phyloP scores from a whole-genome alignment of 2,329 filamentous ascomycete species.

The Thelonectria rubi region DNA sequence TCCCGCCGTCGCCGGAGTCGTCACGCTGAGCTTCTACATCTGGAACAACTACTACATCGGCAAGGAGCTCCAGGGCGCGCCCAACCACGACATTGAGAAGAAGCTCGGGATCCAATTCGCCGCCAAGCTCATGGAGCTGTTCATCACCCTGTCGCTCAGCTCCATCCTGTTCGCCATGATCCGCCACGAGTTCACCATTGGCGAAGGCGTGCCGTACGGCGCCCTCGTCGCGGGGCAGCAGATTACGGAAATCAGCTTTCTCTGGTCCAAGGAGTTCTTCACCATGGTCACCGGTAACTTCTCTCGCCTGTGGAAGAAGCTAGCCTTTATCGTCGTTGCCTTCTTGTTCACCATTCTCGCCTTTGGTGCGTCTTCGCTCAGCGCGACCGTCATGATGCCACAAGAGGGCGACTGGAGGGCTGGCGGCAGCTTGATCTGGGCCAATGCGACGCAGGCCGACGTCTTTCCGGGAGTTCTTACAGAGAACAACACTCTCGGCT shows the following conservation, averaged over 20 bases:
- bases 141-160: conserved; percentile 33
- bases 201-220: conserved; percentile 32
- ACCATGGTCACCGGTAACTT: conserved; percentile 31
- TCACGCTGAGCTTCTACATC: conserved; percentile 33
- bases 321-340: conserved; percentile 24
- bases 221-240: conserved; percentile 34
- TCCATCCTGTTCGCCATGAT: conserved; percentile 34
- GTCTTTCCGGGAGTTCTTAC: conserved; percentile 25
- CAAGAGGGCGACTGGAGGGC: conserved; percentile 35
- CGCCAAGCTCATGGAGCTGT: conserved; percentile 36
- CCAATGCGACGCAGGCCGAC: conserved; percentile 27
- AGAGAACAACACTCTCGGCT: conserved; percentile 19
- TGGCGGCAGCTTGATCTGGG: conserved; percentile 32
- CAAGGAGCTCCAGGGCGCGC: conserved; percentile 34
- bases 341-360: conserved; percentile 32
- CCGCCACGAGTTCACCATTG: conserved; percentile 30
- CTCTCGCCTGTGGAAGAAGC: conserved; percentile 32
- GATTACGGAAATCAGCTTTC: conserved; percentile 34
- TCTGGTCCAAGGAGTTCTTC: conserved; percentile 35
- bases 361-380: conserved; percentile 32
- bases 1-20: conserved; percentile 30
- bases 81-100: conserved; percentile 31
- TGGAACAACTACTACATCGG: conserved; percentile 38
- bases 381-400: conserved; percentile 36
- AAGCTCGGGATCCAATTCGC: conserved; percentile 34